These are phyloP conservation scores for Geosmithia morbida DNA, from an alignment of 2,329 filamentous ascomycete genomes.

Conservation along the genomic window DNA sequence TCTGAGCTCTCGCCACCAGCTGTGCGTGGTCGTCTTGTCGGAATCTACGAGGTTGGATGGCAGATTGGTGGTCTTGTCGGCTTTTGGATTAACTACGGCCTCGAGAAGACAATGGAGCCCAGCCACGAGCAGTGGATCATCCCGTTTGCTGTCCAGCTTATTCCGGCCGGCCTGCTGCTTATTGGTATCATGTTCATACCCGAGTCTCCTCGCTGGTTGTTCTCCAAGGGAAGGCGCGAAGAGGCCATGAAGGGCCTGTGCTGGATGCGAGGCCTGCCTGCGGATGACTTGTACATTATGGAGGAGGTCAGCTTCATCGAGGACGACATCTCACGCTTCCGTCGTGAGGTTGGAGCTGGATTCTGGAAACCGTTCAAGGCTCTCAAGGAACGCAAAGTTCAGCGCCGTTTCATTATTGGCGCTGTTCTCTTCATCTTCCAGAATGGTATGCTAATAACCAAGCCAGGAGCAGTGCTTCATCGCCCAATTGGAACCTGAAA, in stretches of 20 bases:
- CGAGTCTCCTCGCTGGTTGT: constrained; percentile 58
- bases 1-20: constrained; percentile 46
- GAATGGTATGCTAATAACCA: constrained; percentile 35
- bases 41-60: constrained; percentile 52
- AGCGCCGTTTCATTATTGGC: constrained; percentile 61
- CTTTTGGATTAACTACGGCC: constrained; percentile 53
- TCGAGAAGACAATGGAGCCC: constrained; percentile 32
- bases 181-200: constrained; percentile 28
- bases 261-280: constrained; percentile 48
- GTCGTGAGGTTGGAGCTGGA: constrained; percentile 47
- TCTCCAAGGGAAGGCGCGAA: constrained; percentile 44
- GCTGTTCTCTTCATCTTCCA: constrained; percentile 66
- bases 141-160: constrained; percentile 52
- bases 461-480: too few relatives aligned
- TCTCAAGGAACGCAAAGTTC: constrained; percentile 39
- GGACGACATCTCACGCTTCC: constrained; percentile 50
- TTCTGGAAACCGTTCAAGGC: constrained; percentile 62
- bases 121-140: constrained; percentile 46
- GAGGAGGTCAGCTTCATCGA: constrained; percentile 63
- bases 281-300: constrained; percentile 48
- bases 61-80: constrained; percentile 50
- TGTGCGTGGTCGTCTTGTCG: constrained; percentile 48
- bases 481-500: constrained; percentile 9
- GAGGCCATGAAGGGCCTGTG: constrained; percentile 42
- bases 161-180: constrained; percentile 46